phyloP scores from a whole-genome alignment of 441 rosid genomes.

The Pelargonium australe region DNA sequence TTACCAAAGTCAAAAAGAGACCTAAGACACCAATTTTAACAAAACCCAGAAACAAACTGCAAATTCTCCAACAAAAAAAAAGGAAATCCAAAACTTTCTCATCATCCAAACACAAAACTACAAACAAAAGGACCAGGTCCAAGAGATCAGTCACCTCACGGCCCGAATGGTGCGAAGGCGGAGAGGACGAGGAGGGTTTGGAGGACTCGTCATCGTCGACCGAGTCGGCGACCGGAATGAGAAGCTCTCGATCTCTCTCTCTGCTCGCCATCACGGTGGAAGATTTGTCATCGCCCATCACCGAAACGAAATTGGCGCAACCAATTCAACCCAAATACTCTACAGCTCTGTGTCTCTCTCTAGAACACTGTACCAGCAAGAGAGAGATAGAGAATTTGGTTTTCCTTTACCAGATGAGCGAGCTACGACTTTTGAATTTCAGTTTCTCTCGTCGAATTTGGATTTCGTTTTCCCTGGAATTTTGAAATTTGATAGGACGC shows the following conservation, averaged over 20 bases:
- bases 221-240: slow-evolving; percentile 73
- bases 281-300: slow-evolving; percentile 78
- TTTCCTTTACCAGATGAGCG: background rate
- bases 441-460: background rate
- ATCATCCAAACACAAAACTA: background rate
- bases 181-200: slow-evolving; percentile 63
- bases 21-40: slow-evolving; percentile 1
- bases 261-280: slow-evolving; percentile 50
- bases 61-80: background rate
- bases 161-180: slow-evolving; percentile 64
- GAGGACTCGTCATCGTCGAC: slow-evolving; percentile 34
- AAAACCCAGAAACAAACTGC: background rate
- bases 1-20: slow-evolving; percentile 3
- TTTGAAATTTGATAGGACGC: background rate
- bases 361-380: slow-evolving; percentile 1
- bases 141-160: slow-evolving; percentile 53
- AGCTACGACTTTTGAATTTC: slow-evolving; percentile 1
- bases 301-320: background rate
- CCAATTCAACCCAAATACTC: background rate
- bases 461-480: background rate
- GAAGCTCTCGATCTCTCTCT: slow-evolving; percentile 85
- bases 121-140: background rate
- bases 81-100: background rate
- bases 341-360: background rate
- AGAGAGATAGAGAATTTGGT: background rate